These are phyloP conservation scores for Glycine soja DNA, from an alignment of 306 rosid genomes.

Conservation along the genomic window DNA sequence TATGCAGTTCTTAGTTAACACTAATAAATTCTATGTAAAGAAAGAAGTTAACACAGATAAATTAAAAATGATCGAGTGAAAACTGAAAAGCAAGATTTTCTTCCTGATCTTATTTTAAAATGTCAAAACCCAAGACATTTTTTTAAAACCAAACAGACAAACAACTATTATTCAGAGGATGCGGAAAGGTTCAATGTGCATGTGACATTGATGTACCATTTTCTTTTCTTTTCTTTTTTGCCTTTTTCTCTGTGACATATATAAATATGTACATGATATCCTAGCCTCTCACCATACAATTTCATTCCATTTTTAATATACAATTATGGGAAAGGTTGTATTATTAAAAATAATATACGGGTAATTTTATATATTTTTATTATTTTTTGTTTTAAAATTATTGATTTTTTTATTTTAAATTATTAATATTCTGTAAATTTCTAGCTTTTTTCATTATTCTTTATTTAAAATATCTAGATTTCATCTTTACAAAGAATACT, in stretches of 20 bases:
- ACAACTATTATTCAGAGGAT: slow-evolving; percentile 52
- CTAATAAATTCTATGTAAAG: too few relatives aligned
- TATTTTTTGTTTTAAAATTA: too few relatives aligned
- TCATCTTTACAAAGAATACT: neutral
- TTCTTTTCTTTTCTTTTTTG: too few relatives aligned
- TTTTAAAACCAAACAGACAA: slow-evolving; percentile 35
- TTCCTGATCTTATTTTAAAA: neutral
- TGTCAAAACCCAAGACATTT: slow-evolving; percentile 46
- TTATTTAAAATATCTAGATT: neutral
- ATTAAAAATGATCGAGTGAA: neutral
- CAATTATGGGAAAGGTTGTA: neutral
- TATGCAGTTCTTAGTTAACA: neutral
- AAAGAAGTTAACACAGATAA: neutral
- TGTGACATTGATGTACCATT: too few relatives aligned
- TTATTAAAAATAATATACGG: neutral
- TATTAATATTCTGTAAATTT: neutral
- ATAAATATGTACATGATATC: neutral
- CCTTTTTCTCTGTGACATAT: too few relatives aligned
- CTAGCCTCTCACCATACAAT: neutral
- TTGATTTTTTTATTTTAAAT: neutral
- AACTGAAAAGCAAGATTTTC: slow-evolving; percentile 46
- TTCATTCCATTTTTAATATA: neutral
- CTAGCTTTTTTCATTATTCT: neutral
- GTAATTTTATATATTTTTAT: neutral
- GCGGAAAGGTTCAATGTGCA: too few relatives aligned